Conservation (phyloP, 2,329 filamentous ascomycete genomes). For the Pestalotiopsis sp. region DNA sequence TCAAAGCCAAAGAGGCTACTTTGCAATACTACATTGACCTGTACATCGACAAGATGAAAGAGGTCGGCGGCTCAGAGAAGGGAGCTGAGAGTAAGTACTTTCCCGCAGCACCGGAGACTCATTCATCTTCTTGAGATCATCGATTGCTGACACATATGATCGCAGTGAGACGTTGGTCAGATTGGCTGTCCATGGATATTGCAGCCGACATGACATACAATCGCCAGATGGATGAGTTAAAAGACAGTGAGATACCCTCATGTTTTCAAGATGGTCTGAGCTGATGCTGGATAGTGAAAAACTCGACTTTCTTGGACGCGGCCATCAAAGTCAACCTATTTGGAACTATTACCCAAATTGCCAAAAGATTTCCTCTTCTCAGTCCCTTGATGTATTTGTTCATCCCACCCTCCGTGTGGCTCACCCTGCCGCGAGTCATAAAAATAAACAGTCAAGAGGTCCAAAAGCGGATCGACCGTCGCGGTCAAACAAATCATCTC, state of each 20-base stretch:
- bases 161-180: constrained; percentile 16
- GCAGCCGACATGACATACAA: constrained; percentile 1
- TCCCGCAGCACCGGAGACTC: too few species aligned
- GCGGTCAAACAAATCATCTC: constrained; percentile 13
- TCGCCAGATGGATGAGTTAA: constrained; percentile 17
- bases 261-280: too few species aligned
- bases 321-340: constrained; percentile 8
- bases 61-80: not conserved
- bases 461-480: constrained; percentile 13
- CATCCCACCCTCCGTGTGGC: constrained; percentile 8
- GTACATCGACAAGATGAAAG: constrained; percentile 19
- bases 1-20: constrained; percentile 12
- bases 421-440: not conserved
- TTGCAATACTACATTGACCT: constrained; percentile 23
- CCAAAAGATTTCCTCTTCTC: constrained; percentile 16
- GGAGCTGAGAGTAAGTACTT: constrained; percentile 6
- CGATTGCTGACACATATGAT: too few species aligned
- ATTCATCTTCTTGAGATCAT: too few species aligned
- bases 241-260: constrained; percentile 20
- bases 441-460: constrained; percentile 10
- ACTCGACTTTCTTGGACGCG: constrained; percentile 13
- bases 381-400: constrained; percentile 17
- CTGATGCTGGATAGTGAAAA: not conserved
- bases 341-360: constrained; percentile 10
- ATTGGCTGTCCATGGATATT: constrained; percentile 21